Base-by-base conservation (phyloP, 345 rosid genomes). In the Balakata baccata region DNA sequence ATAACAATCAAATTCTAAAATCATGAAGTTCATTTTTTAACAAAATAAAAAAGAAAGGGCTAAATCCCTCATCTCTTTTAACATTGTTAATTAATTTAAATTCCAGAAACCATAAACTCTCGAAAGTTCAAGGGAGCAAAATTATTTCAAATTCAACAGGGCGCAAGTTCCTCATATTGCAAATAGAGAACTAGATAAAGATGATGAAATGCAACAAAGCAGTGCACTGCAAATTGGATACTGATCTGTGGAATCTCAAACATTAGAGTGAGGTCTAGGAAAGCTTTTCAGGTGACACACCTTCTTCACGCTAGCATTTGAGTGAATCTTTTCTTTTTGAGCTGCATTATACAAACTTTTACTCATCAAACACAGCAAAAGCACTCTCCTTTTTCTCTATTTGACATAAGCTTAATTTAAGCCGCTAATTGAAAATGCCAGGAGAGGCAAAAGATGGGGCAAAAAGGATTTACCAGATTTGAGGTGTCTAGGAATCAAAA, bases 341-440 rank as follows among this genome's bases (percentile, higher is more conserved):
- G 51, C 81, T 79, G 75, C 77, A 79, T 64, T 51, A 38, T 47
- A 69, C 71, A 74, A 68, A 64, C 41, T 47, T 23, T 51, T 47
- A 60, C 38, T 38, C 38, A 68, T 52, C 61, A 73, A 68, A 50
- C 63, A 71, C 13, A 29, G 58, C 45, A 46, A 65, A 14, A 11
- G n/a, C 47, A 22, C n/a, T 57, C 25, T 37, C 34, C 34, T 29
- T 29, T 29, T 29, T 29, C 34, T 29, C 34, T 29, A 29, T 29
- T 29, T 29, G 34, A 29, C 34, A 29, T 29, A 29, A 29, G 34
- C 34, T 29, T 49, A 43, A 58, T 49, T 17, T 56, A 18, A 56
- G 25, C 25, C 29, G 4, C 10, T 29, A 72, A 64, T 25, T 53
- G 38, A 17, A n/a, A 16, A 53, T n/a, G 7, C 11, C 52, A 39